Conservation (phyloP, 441 rosid species). For the Gossypium davidsonii region DNA sequence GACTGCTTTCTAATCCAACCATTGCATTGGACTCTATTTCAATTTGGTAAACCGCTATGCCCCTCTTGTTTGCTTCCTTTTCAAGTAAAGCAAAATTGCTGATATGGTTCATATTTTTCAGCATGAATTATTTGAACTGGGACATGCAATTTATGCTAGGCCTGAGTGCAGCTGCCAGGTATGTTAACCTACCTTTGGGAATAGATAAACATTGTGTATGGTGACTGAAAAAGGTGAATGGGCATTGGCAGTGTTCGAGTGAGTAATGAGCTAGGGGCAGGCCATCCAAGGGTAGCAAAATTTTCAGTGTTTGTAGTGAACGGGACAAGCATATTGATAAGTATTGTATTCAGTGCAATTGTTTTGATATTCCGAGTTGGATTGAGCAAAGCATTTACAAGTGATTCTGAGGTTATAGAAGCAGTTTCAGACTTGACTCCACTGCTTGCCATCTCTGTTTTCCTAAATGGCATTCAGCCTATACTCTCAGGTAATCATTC, state of each 20-base stretch:
- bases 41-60: slow-evolving; percentile 46
- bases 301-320: slow-evolving; percentile 50
- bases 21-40: slow-evolving; percentile 78
- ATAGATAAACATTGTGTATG: neutral
- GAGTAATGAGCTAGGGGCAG: slow-evolving; percentile 67
- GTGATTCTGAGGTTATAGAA: slow-evolving; percentile 38
- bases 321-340: slow-evolving; percentile 42
- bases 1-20: slow-evolving; percentile 71
- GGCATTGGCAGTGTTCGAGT: slow-evolving; percentile 43
- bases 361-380: slow-evolving; percentile 37
- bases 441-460: slow-evolving; percentile 56
- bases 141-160: slow-evolving; percentile 92
- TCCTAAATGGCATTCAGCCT: slow-evolving; percentile 68
- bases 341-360: slow-evolving; percentile 32
- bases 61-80: neutral
- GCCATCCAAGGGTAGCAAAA: slow-evolving; percentile 51
- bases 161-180: slow-evolving; percentile 76
- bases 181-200: neutral
- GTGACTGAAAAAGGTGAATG: neutral
- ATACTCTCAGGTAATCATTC: slow-evolving; percentile 50
- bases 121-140: slow-evolving; percentile 79
- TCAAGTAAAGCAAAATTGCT: neutral
- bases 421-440: slow-evolving; percentile 54
- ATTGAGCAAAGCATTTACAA: slow-evolving; percentile 52
- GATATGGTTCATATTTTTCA: slow-evolving; percentile 19